These are phyloP conservation scores for Cordyceps pruinosa DNA, from an alignment of 2,329 filamentous ascomycete species.

Conservation along the genomic window DNA sequence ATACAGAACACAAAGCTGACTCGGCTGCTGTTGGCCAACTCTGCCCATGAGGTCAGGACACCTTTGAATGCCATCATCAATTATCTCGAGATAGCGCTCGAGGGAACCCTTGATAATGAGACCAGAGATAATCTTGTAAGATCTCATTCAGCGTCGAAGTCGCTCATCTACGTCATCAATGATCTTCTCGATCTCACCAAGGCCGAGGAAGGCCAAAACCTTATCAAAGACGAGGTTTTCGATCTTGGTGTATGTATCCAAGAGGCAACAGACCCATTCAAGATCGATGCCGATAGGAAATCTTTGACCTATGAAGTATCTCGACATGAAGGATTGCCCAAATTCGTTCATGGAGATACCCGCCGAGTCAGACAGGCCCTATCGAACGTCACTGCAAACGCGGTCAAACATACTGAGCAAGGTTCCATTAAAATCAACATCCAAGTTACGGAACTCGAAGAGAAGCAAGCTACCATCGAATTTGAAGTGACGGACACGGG, in stretches of 20 bases:
- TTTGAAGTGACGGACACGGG: constrained; percentile 72
- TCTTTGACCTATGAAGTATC: constrained; percentile 62
- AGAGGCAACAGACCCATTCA: constrained; percentile 73
- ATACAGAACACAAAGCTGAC: constrained; percentile 78
- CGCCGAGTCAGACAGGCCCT: constrained; percentile 75
- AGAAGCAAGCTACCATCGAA: constrained; percentile 59
- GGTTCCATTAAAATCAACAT: constrained; percentile 67
- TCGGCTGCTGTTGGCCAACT: constrained; percentile 72
- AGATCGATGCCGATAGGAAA: constrained; percentile 68
- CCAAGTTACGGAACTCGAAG: constrained; percentile 50
- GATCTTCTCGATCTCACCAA: constrained; percentile 85
- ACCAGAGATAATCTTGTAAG: constrained; percentile 77
- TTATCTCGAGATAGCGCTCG: constrained; percentile 83
- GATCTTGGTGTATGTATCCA: constrained; percentile 62
- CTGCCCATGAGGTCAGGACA: constrained; percentile 85
- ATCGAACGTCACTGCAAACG: constrained; percentile 77
- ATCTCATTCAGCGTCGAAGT: constrained; percentile 88
- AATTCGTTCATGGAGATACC: constrained; percentile 68
- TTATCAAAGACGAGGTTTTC: constrained; percentile 76
- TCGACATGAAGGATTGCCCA: constrained; percentile 62
- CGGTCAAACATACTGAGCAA: constrained; percentile 65
- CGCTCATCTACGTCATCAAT: constrained; percentile 89
- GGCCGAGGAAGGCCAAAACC: constrained; percentile 70
- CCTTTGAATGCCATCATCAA: constrained; percentile 92
- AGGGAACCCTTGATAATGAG: constrained; percentile 71